Evolutionary conservation across 23 red algal species (phyloP).

Genomic region (Gracilaria gracilis): DNA sequence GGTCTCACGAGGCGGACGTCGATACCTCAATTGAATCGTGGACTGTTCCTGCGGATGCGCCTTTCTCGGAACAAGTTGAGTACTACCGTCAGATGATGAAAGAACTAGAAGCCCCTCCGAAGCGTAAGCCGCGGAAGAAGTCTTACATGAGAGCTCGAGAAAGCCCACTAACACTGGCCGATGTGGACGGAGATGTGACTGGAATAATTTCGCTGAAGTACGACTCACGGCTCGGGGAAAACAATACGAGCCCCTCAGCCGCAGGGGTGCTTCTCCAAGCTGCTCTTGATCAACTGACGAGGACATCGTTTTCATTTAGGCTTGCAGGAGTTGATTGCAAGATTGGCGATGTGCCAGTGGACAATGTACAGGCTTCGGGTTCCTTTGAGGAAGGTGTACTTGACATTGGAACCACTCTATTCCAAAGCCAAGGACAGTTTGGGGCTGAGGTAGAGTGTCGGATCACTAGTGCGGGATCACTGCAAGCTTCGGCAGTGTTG

Average conservation of each 20-base stretch:
- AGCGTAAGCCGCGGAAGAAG: not conserved
- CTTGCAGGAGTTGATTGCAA: slow-evolving; percentile 23
- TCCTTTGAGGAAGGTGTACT: slow-evolving; percentile 61
- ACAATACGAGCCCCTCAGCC: not conserved
- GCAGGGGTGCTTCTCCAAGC: slow-evolving; percentile 43
- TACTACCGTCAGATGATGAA: slow-evolving; percentile 36
- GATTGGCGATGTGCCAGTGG: slow-evolving; percentile 3
- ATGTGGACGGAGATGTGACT: slow-evolving; percentile 35
- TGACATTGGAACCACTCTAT: slow-evolving; percentile 7
- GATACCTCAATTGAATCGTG: not conserved
- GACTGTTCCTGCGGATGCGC: slow-evolving; percentile 21
- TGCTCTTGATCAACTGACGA: slow-evolving; percentile 42
- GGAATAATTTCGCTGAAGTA: slow-evolving; percentile 43
- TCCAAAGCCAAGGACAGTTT: slow-evolving; percentile 34
- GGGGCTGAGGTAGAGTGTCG: slow-evolving; percentile 33
- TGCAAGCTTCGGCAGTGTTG: slow-evolving; percentile 24
- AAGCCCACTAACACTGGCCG: not conserved
- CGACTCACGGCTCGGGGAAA: slow-evolving; percentile 32
- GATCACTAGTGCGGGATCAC: slow-evolving; percentile 26
- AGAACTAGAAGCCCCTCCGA: slow-evolving; percentile 7
- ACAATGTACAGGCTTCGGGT: slow-evolving; percentile 16
- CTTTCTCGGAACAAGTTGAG: slow-evolving; percentile 27
- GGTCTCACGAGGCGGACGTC: not conserved
- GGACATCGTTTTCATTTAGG: slow-evolving; percentile 45
- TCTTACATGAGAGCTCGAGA: not conserved